phyloP scores from a whole-genome alignment of 2,329 filamentous ascomycete genomes.

The Raffaelea deltoideospora region DNA sequence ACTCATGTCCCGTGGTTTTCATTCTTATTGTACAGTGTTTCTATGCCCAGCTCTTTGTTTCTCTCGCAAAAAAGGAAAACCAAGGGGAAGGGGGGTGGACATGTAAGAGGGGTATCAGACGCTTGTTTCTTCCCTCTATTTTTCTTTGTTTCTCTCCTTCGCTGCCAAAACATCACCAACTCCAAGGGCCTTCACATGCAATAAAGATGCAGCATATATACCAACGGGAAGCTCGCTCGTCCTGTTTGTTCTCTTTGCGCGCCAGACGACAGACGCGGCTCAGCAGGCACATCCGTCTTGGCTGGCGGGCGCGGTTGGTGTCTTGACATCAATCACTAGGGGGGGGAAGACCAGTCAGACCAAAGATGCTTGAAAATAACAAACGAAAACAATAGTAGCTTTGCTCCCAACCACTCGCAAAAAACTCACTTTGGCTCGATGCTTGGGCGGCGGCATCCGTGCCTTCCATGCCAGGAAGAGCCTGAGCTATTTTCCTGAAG shows the following conservation, averaged over 20 bases:
- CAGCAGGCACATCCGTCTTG: slow-evolving; percentile 64
- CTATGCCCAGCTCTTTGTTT: slow-evolving; percentile 5
- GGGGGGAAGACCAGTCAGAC: too few species aligned
- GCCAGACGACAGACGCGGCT: too few species aligned
- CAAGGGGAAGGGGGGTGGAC: too few species aligned
- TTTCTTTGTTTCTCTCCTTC: neutral
- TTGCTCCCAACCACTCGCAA: too few species aligned
- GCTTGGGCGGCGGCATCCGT: slow-evolving; percentile 62
- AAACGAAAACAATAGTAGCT: too few species aligned
- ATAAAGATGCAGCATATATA: too few species aligned
- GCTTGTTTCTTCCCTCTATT: neutral
- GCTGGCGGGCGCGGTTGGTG: slow-evolving; percentile 51
- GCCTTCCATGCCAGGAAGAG: slow-evolving; percentile 92
- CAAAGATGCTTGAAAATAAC: too few species aligned
- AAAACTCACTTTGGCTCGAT: slow-evolving; percentile 54
- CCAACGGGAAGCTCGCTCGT: too few species aligned
- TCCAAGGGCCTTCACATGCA: too few species aligned
- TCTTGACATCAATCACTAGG: slow-evolving; percentile 85
- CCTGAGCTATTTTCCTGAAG: slow-evolving; percentile 96
- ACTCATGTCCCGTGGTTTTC: slow-evolving; percentile 2
- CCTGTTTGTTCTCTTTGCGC: too few species aligned
- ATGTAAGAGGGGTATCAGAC: neutral
- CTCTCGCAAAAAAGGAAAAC: neutral
- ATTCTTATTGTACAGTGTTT: slow-evolving; percentile 7
- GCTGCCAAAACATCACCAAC: too few species aligned